Percentiles rank a stretch among this genome's conserved stretches.
phyloP scores from a whole-genome alignment of 495 filamentous ascomycete genomes.

The Mytilinidion resinicola region DNA sequence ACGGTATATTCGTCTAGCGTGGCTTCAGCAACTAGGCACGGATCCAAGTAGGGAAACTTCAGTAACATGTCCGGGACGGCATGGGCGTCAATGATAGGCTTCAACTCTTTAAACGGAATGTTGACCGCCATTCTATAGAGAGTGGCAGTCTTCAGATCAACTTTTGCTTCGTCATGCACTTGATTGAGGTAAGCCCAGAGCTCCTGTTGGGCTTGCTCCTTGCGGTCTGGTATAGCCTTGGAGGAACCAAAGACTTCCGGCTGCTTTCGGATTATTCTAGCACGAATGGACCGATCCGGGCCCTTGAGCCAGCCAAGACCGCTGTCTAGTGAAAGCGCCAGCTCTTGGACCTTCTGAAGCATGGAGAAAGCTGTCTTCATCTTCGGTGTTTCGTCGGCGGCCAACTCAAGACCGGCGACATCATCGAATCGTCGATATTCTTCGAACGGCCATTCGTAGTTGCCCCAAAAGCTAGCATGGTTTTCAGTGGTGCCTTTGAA shows the following conservation, averaged over 20 bases:
- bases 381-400: conserved; percentile 46
- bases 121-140: conserved; percentile 14
- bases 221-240: conserved; percentile 21
- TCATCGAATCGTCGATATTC: conserved; percentile 45
- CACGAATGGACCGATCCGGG: conserved; percentile 35
- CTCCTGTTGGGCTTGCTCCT: conserved; percentile 21
- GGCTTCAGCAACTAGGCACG: conserved; percentile 13
- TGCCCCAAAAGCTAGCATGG: conserved; percentile 44
- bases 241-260: conserved; percentile 30
- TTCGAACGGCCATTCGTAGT: conserved; percentile 47
- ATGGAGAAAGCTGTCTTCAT: conserved; percentile 46
- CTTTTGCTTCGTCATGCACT: conserved; percentile 9
- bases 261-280: conserved; percentile 23
- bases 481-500: conserved; percentile 39
- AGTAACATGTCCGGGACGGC: not conserved
- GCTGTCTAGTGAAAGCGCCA: conserved; percentile 50
- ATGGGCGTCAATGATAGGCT: not conserved
- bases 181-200: conserved; percentile 32
- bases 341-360: conserved; percentile 39
- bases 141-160: conserved; percentile 22
- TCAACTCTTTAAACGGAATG: not conserved
- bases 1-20: not conserved
- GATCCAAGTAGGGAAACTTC: conserved; percentile 15
- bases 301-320: conserved; percentile 52
- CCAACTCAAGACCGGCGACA: conserved; percentile 44